Percentiles rank a stretch among this genome's conserved stretches.
Conservation (phyloP, 345 rosid genomes). For the Dimocarpus longan region DNA sequence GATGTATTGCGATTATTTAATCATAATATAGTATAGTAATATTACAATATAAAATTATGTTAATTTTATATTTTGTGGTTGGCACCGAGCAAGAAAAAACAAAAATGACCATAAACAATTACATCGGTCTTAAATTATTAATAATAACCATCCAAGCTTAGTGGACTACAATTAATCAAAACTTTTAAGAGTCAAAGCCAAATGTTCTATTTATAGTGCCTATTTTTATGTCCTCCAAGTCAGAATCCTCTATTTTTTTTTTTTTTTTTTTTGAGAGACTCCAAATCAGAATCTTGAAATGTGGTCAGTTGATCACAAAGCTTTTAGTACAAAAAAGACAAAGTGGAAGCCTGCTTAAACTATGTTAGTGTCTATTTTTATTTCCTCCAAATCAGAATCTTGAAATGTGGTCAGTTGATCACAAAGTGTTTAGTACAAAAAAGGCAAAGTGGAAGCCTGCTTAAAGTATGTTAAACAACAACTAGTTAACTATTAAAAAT, state of each 20-base stretch:
- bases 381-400: neutral
- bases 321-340: neutral
- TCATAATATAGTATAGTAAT: too few relatives aligned
- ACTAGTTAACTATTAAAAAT: neutral
- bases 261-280: too few relatives aligned
- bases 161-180: neutral
- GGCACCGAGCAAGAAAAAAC: neutral
- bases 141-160: neutral
- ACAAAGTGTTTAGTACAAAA: conserved; percentile 1
- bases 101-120: too few relatives aligned
- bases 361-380: neutral
- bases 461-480: neutral
- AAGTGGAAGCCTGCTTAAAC: neutral
- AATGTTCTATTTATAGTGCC: neutral
- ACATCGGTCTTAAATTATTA: neutral
- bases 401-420: neutral
- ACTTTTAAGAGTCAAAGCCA: neutral
- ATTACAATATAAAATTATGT: too few relatives aligned
- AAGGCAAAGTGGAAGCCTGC: neutral
- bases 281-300: neutral
- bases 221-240: neutral
- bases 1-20: too few relatives aligned
- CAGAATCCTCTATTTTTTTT: too few relatives aligned
- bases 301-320: neutral
- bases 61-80: neutral